Percentiles rank a stretch among this genome's conserved stretches.
Conservation (phyloP, 1,284 basidiomycete species). For the Testicularia cyperi region DNA sequence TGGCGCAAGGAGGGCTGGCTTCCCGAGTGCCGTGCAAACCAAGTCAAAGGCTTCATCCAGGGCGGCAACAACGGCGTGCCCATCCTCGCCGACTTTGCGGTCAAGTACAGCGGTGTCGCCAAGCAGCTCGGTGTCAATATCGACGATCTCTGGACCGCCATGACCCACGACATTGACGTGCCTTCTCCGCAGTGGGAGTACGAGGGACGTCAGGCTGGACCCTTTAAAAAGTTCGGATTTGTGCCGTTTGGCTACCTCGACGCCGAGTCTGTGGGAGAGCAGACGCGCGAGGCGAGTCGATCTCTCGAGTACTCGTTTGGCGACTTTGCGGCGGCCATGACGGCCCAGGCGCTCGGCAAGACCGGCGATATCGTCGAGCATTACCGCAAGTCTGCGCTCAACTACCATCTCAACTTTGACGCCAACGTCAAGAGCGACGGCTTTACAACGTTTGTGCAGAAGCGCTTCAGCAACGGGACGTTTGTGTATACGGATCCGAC, state of each 20-base stretch:
- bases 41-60: conserved; percentile 38
- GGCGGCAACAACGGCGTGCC: conserved; percentile 44
- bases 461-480: conserved; percentile 39
- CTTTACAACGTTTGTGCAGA: conserved; percentile 43
- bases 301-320: conserved; percentile 60
- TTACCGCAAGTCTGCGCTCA: conserved; percentile 26
- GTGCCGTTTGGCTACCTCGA: conserved; percentile 47
- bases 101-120: conserved; percentile 42
- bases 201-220: conserved; percentile 41
- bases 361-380: conserved; percentile 9
- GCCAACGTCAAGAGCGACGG: conserved; percentile 20
- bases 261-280: conserved; percentile 36
- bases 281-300: conserved; percentile 46
- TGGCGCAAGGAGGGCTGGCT: conserved; percentile 46
- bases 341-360: conserved; percentile 32
- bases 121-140: conserved; percentile 30
- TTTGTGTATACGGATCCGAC: conserved; percentile 40
- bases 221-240: conserved; percentile 42
- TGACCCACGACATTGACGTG: conserved; percentile 59
- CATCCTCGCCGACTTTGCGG: conserved; percentile 46
- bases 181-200: conserved; percentile 53
- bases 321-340: conserved; percentile 63
- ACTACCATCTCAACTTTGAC: conserved; percentile 51
- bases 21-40: conserved; percentile 53
- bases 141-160: conserved; percentile 42